Base-by-base conservation (phyloP, 2,329 filamentous ascomycete species). In the Colletotrichum somersetense region DNA sequence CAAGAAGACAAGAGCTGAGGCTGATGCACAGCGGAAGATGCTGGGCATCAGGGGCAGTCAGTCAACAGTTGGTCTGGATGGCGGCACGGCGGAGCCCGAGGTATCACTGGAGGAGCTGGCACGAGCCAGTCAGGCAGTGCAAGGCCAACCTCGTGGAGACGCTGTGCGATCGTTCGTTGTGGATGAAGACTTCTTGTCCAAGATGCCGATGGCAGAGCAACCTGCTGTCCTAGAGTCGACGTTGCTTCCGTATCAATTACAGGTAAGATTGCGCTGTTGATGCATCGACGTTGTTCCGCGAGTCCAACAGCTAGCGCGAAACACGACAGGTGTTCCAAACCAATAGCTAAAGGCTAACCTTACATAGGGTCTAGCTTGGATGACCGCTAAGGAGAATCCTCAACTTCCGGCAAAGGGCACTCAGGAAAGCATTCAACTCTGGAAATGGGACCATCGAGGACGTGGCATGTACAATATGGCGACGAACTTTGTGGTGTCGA, bases 231-330 rank as follows among this genome's bases (percentile, higher is more conserved):
- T 97, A 53, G 83, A 86, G 33, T 92, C 94, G 0, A 83, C 88
- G 50, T 84, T 97, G 61, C 85, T 97, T 70, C 92, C 93, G 1
- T 96, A 97, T 80, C 95, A 97, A 78, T 88, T 89, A 61, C 89
- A 90, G 80, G 86, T 87, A 77, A 50, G 46, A 12, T 18, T 20
- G 10, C 50, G 20, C 53, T 35, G 10, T 5, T 16, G 20, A 12
- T 5, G 7, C 26, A 16, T 35, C 16, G 2, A 14, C 18, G 18
- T 35, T 52, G 18, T 14, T 23, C 33, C 30, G n/a, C 42, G 5
- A n/a, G 11, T 8, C 14, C 26, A 20, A 46, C n/a, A 5, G 18
- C 20, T 42, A 23, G 18, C 5, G 12, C 8, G 3, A 6, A 42
- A 16, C 8, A 59, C 23, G n/a, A 2, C 33, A 16, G 40, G 33